Evolutionary conservation across 768 basidiomycete genomes (phyloP).

Genomic region (Crucibulum laeve): DNA sequence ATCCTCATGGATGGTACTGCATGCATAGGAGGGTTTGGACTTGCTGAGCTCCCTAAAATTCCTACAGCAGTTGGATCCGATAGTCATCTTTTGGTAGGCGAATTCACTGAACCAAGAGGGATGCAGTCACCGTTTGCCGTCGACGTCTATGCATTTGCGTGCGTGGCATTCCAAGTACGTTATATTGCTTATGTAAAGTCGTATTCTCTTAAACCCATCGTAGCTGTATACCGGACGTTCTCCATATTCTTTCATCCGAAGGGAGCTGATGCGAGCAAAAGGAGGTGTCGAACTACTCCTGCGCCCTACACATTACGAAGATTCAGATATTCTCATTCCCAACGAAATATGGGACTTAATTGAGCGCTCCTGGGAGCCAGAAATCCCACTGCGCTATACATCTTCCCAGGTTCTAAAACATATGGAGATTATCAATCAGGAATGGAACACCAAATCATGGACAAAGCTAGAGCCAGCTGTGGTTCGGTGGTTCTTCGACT

Average conservation of each 20-base stretch:
- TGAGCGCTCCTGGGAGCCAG: neutral
- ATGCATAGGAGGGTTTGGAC: conserved; percentile 13
- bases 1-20: conserved; percentile 10
- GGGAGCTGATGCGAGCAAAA: neutral
- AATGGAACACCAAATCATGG: too few species aligned
- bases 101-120: neutral
- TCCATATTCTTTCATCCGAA: neutral
- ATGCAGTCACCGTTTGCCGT: neutral
- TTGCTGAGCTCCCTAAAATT: conserved; percentile 2
- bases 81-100: neutral
- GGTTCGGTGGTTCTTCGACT: too few species aligned
- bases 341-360: neutral
- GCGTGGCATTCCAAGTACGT: neutral
- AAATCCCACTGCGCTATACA: too few species aligned
- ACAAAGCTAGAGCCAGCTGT: too few species aligned
- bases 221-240: neutral
- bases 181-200: neutral
- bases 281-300: neutral
- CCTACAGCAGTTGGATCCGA: neutral
- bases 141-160: neutral
- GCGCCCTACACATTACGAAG: neutral
- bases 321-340: neutral
- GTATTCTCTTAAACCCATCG: neutral
- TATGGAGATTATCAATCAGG: too few species aligned
- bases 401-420: too few species aligned